phyloP scores from a whole-genome alignment of 805 yeast species.

The Vanderwaltozyma yarrowii region DNA sequence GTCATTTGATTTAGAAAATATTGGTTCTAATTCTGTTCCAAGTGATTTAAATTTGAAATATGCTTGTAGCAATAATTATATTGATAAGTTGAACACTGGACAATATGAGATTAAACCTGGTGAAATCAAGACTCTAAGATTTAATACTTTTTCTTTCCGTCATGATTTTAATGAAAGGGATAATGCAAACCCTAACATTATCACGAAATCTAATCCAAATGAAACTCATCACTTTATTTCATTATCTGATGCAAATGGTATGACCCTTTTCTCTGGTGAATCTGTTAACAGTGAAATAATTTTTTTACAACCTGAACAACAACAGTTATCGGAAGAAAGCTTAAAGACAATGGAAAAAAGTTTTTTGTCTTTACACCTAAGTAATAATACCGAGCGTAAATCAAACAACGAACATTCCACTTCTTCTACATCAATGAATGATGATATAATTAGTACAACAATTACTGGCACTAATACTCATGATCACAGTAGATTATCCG shows the following conservation, averaged over 20 bases:
- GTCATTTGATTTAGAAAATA: background rate
- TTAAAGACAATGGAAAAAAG: background rate
- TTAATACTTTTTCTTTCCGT: background rate
- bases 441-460: constrained; percentile 14
- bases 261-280: background rate
- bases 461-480: constrained; percentile 4
- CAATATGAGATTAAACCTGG: background rate
- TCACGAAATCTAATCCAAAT: background rate
- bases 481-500: constrained; percentile 2
- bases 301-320: background rate
- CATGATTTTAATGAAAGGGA: too few relatives aligned
- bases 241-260: background rate
- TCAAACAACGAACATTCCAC: too few relatives aligned
- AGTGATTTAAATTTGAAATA: constrained; percentile 5
- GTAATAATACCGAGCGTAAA: too few relatives aligned
- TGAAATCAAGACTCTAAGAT: background rate
- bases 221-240: too few relatives aligned
- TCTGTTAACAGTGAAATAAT: background rate
- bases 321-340: background rate
- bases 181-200: background rate
- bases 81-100: background rate
- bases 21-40: constrained; percentile 2
- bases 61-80: background rate
- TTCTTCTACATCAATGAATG: background rate
- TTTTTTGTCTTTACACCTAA: background rate